Base-by-base conservation (phyloP, 1,284 basidiomycete species). In the Papiliotrema flavescens region DNA sequence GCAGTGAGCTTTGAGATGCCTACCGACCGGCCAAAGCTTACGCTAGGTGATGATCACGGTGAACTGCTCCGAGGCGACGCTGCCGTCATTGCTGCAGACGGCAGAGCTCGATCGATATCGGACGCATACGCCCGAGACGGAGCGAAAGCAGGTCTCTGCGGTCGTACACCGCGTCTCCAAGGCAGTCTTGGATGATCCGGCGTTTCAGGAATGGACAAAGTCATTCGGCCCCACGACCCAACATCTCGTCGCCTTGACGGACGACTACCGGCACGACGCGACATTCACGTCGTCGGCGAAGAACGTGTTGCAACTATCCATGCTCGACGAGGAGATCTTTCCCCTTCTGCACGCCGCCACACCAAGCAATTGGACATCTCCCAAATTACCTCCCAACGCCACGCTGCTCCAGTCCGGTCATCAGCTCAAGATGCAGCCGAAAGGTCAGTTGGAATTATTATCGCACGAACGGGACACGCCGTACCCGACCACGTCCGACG, bases 271-370 rank as follows among this genome's bases (percentile, higher is more conserved):
- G 4, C 84, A 95, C 73, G 83, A 81, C 3, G 79, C 89, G 23
- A 85, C 85, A 15, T 94, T 90, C 67, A 86, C 85, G 0, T 86
- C 85, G 22, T 83, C 86, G 9, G 86, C 87, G 2, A 84, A 84
- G 63, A 83, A 84, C 56, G 85, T 88, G 51, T 79, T 90, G 19
- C 82, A 84, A 42, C 80, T 96, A 5, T 84, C 84, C 59, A 78
- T 85, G 54, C 78, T 96, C 34, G 89, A 96, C 65, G 60, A 80
- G 0, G 71, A 82, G 1, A 83, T 94, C 64, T 97, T 96, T 78
- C 82, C 83, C 0, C 87, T 87, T 0, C 79, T 84, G 52, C 85
- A 81, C 77, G 70, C 1, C 63, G 81, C 39, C 61, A 67, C 6
- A 68, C 53, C 57, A 55, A 40, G 42, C 57, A 13, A 11, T 54